These are phyloP conservation scores for Aspergillus flavus DNA, from an alignment of 2,329 filamentous ascomycete species.

Conservation along the genomic window DNA sequence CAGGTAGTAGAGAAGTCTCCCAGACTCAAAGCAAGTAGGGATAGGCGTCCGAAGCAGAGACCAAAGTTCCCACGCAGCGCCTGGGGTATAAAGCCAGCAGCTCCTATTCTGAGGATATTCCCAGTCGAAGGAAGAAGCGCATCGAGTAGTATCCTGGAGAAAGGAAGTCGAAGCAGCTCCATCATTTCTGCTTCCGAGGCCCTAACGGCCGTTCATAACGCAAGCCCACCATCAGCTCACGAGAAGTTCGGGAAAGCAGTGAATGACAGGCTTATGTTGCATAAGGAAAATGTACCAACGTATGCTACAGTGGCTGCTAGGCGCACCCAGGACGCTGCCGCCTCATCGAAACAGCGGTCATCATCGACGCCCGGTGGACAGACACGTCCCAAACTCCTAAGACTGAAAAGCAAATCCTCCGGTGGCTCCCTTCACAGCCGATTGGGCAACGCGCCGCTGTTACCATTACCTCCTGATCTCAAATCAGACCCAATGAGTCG, in stretches of 20 bases:
- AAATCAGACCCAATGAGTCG: conserved; percentile 27
- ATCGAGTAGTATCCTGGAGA: conserved; percentile 26
- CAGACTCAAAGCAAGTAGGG: conserved; percentile 17
- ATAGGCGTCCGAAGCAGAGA: conserved; percentile 16
- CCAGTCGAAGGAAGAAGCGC: conserved; percentile 34
- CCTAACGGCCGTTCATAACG: conserved; percentile 41
- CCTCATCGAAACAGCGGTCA: conserved; percentile 22
- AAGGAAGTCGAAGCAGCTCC: conserved; percentile 22
- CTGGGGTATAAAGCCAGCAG: conserved; percentile 22
- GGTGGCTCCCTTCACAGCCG: conserved; percentile 33
- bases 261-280: conserved; percentile 6
- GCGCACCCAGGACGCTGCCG: conserved; percentile 21
- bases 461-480: conserved; percentile 34
- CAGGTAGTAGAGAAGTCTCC: conserved; percentile 31
- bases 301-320: conserved; percentile 38
- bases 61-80: conserved; percentile 22
- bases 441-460: conserved; percentile 28
- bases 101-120: conserved; percentile 30
- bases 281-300: conserved; percentile 34
- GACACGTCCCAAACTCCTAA: conserved; percentile 17
- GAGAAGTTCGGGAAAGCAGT: conserved; percentile 15
- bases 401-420: conserved; percentile 32
- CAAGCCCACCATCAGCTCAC: conserved; percentile 34
- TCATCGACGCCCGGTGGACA: conserved; percentile 22
- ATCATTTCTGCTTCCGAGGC: conserved; percentile 41